A percentile compares a stretch with the other conserved stretches of the same genome.
These are phyloP conservation scores for Populus euphratica DNA, from an alignment of 345 rosid species.

Conservation along the genomic window DNA sequence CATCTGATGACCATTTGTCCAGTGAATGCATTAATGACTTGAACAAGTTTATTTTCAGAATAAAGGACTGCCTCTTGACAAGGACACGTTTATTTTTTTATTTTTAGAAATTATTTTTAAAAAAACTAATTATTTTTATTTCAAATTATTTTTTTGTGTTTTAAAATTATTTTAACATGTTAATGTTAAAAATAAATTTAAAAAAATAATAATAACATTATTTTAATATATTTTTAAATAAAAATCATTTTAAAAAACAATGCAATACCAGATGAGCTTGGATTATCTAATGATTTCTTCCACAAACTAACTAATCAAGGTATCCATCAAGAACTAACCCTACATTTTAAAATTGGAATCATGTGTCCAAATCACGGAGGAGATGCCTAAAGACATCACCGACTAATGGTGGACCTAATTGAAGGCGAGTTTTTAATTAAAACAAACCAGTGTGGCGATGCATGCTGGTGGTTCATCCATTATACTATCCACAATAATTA, in stretches of 20 bases:
- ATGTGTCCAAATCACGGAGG: neutral
- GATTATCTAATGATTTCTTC: neutral
- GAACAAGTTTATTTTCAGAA: neutral
- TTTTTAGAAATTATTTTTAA: too few relatives aligned
- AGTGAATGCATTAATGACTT: neutral
- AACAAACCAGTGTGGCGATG: neutral
- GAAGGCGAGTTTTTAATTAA: neutral
- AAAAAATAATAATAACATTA: too few relatives aligned
- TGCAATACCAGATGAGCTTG: too few relatives aligned
- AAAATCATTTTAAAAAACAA: too few relatives aligned
- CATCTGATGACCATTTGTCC: conserved; percentile 2
- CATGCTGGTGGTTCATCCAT: neutral
- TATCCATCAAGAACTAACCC: neutral
- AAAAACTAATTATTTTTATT: too few relatives aligned
- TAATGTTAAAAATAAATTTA: too few relatives aligned
- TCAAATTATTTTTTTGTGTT: too few relatives aligned
- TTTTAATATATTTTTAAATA: too few relatives aligned
- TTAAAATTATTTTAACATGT: too few relatives aligned
- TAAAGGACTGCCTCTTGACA: neutral
- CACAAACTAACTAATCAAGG: neutral
- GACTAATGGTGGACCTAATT: conserved; percentile 6
- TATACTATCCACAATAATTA: neutral
- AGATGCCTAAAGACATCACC: neutral
- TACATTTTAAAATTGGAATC: neutral
- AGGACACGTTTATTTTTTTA: too few relatives aligned